Percentiles rank a stretch among this genome's conserved stretches.
Evolutionary conservation across 2,329 filamentous ascomycete genomes (phyloP).

Genomic region (Capronia epimyces): DNA sequence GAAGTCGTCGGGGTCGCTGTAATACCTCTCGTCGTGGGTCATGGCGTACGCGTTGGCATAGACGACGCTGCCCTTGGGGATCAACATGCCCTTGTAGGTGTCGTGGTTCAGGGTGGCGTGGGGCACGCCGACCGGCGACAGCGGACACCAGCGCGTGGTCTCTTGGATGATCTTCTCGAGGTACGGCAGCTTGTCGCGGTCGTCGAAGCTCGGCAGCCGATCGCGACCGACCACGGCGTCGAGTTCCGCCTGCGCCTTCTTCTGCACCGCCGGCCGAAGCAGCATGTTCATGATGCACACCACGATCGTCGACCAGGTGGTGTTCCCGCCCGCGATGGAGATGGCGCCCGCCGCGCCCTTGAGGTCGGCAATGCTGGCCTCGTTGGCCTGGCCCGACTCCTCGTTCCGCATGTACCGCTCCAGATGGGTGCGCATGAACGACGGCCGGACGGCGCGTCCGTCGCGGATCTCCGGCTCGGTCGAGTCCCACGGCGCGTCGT

Average conservation of each 20-base stretch:
- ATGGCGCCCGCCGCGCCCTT: constrained; percentile 48
- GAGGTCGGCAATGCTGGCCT: constrained; percentile 39
- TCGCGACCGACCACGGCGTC: constrained; percentile 46
- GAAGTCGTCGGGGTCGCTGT: constrained; percentile 38
- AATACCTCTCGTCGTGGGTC: constrained; percentile 35
- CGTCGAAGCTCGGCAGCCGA: constrained; percentile 46
- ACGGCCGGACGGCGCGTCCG: constrained; percentile 1
- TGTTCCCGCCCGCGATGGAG: constrained; percentile 27
- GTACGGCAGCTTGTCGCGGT: constrained; percentile 33
- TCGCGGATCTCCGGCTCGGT: constrained; percentile 7
- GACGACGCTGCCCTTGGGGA: constrained; percentile 43
- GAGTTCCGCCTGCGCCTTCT: constrained; percentile 44
- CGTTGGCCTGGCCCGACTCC: constrained; percentile 29
- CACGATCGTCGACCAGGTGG: constrained; percentile 38
- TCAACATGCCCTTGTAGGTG: constrained; percentile 45
- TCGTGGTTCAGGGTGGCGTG: constrained; percentile 48
- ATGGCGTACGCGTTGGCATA: constrained; percentile 18
- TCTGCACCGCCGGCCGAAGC: constrained; percentile 43
- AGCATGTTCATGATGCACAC: constrained; percentile 50
- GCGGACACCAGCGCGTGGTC: constrained; percentile 38
- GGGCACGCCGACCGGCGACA: constrained; percentile 37
- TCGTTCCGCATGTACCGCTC: constrained; percentile 7
- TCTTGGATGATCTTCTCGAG: constrained; percentile 52
- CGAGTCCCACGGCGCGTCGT: constrained; percentile 40
- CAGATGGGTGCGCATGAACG: constrained; percentile 13